These are phyloP conservation scores for Arachis monticola DNA, from an alignment of 331 rosid genomes.

Conservation along the genomic window DNA sequence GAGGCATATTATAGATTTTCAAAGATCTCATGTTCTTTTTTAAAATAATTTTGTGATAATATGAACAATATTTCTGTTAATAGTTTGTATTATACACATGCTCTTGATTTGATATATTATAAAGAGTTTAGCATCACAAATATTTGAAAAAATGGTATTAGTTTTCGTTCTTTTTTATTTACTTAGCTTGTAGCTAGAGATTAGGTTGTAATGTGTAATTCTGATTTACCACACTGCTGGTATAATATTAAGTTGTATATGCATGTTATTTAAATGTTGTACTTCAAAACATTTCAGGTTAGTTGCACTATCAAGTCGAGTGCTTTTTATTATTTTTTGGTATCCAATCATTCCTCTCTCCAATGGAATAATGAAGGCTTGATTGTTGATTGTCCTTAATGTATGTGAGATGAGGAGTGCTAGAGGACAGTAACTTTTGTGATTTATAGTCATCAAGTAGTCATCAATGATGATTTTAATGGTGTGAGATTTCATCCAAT, in stretches of 20 bases:
- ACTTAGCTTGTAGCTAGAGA: background rate
- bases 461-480: no score
- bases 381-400: slow-evolving; percentile 7
- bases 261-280: slow-evolving; percentile 27
- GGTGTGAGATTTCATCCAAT: no score
- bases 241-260: slow-evolving; percentile 18
- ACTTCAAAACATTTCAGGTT: slow-evolving; percentile 47
- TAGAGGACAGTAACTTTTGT: no score
- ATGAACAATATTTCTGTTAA: no score
- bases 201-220: slow-evolving; percentile 10
- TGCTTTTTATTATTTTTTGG: slow-evolving; percentile 88
- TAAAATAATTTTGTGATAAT: no score
- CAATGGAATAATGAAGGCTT: slow-evolving; percentile 55
- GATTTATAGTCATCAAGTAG: no score
- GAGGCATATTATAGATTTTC: no score
- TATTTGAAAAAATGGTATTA: slow-evolving; percentile 88
- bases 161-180: slow-evolving; percentile 13
- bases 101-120: no score
- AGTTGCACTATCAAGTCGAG: slow-evolving; percentile 85
- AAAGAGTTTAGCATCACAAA: slow-evolving; percentile 94
- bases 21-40: no score
- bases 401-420: no score
- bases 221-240: background rate
- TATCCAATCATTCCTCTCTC: slow-evolving; percentile 87
- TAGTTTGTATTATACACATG: no score